Percentiles rank a stretch among this genome's conserved stretches.
phyloP scores from a whole-genome alignment of 331 rosid species.

The Prunus yedoensis region DNA sequence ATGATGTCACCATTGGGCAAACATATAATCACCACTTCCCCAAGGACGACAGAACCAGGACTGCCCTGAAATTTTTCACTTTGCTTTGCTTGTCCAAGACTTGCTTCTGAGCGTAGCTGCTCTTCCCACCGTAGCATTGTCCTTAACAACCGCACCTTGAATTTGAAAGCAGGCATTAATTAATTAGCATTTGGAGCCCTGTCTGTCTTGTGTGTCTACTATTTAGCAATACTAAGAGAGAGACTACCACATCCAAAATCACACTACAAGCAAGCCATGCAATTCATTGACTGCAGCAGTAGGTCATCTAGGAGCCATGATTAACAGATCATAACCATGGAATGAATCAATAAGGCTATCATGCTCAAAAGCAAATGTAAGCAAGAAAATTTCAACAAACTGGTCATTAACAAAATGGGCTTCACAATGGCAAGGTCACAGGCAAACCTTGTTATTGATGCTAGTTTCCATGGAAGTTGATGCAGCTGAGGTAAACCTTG shows the following conservation, averaged over 20 bases:
- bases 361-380: not conserved
- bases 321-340: not conserved
- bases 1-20: constrained; percentile 87
- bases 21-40: constrained; percentile 85
- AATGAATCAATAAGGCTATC: not conserved
- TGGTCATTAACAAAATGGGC: constrained; percentile 7
- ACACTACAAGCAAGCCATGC: not conserved
- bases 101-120: constrained; percentile 74
- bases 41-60: constrained; percentile 44
- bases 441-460: constrained; percentile 83
- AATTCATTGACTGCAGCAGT: not conserved
- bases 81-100: constrained; percentile 39
- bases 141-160: constrained; percentile 70
- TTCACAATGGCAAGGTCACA: constrained; percentile 14
- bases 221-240: no score
- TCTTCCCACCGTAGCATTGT: constrained; percentile 95
- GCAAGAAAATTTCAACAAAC: not conserved
- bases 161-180: constrained; percentile 10
- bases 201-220: no score
- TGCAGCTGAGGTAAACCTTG: constrained; percentile 49
- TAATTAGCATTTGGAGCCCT: not conserved
- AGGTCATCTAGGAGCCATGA: not conserved
- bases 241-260: not conserved
- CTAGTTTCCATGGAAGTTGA: constrained; percentile 66
- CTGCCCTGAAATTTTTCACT: constrained; percentile 22